Evolutionary conservation across 2,329 filamentous ascomycete genomes (phyloP).

Genomic region (Metarhizium robertsii): DNA sequence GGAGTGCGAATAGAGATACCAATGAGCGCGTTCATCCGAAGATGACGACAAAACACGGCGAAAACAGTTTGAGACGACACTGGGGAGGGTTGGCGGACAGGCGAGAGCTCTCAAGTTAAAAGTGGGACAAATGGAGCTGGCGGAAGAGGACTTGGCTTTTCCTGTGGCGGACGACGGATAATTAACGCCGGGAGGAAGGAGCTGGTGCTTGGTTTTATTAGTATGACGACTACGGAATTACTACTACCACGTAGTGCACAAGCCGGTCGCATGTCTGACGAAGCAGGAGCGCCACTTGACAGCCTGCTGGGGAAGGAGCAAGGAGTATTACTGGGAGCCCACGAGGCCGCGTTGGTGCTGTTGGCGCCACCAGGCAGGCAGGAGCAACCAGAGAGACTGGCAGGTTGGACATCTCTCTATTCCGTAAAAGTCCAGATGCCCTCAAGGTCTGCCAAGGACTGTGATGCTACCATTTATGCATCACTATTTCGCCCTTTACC

Average conservation of each 20-base stretch:
- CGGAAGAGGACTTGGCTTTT: background rate
- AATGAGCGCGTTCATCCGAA: background rate
- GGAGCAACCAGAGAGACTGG: background rate
- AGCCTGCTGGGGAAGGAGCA: background rate
- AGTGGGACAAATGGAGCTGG: background rate
- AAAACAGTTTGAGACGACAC: background rate
- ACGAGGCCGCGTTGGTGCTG: background rate
- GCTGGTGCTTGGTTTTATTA: background rate
- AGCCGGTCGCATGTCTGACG: no score
- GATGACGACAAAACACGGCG: background rate
- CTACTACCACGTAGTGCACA: no score
- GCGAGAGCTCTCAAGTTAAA: background rate
- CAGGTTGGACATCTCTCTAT: no score
- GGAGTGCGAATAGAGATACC: constrained; percentile 2
- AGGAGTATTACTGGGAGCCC: background rate
- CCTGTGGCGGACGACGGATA: background rate
- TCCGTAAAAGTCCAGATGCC: no score
- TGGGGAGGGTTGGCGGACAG: background rate
- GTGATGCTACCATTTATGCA: no score
- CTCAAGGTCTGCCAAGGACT: fast-evolving
- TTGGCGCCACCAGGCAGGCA: background rate
- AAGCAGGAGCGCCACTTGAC: background rate
- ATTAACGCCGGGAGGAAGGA: background rate
- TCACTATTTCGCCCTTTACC: no score
- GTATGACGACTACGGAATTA: no score